Percentiles rank a stretch among this genome's conserved stretches.
These are phyloP conservation scores for Epichloe brachyelytri DNA, from an alignment of 2,329 filamentous ascomycete species.

Conservation along the genomic window DNA sequence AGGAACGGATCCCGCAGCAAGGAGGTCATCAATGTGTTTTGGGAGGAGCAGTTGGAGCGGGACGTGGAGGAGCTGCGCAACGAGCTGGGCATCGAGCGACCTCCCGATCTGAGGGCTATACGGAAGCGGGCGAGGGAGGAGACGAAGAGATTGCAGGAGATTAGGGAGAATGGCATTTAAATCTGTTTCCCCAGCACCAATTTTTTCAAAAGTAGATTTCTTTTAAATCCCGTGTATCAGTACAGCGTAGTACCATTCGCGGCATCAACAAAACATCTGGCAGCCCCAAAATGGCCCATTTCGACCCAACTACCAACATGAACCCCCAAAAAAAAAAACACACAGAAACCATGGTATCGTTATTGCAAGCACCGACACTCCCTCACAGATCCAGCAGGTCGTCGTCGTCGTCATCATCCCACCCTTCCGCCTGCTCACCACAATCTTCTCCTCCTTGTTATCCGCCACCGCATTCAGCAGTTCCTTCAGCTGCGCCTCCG, in stretches of 20 bases:
- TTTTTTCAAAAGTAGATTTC: too few species aligned
- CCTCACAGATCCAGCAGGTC: constrained; percentile 51
- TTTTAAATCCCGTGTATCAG: background rate
- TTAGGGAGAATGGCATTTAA: constrained; percentile 2
- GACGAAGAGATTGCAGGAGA: constrained; percentile 49
- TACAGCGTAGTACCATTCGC: background rate
- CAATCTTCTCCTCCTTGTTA: constrained; percentile 69
- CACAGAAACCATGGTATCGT: constrained; percentile 2
- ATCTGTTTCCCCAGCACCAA: background rate
- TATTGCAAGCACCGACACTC: background rate
- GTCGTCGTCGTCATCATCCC: constrained; percentile 77
- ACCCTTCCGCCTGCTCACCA: constrained; percentile 69
- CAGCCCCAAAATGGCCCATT: too few species aligned
- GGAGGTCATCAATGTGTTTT: constrained; percentile 91
- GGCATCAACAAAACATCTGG: too few species aligned
- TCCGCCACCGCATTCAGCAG: constrained; percentile 76
- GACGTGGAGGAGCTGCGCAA: constrained; percentile 64
- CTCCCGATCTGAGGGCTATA: constrained; percentile 72
- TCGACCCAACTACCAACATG: too few species aligned
- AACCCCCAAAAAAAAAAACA: too few species aligned
- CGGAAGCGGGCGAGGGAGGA: constrained; percentile 57
- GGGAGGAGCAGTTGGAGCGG: constrained; percentile 85
- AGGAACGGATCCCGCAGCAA: constrained; percentile 63
- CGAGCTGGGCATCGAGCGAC: constrained; percentile 73
- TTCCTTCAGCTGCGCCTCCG: constrained; percentile 87